These are phyloP conservation scores for Pseudomassariella vexata DNA, from an alignment of 2,329 filamentous ascomycete genomes.

Conservation along the genomic window DNA sequence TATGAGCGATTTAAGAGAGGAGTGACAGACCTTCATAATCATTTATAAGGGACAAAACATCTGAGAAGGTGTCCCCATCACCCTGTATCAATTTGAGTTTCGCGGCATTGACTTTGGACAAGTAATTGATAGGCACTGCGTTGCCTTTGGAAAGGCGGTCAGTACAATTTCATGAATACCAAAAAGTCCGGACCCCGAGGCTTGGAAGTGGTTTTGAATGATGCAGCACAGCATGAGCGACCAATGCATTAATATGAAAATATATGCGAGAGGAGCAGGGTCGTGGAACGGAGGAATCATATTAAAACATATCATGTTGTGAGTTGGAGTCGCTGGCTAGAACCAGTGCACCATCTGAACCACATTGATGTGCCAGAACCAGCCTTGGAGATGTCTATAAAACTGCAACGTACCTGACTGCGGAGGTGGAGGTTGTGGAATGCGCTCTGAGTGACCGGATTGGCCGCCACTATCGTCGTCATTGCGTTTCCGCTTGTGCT, in stretches of 20 bases:
- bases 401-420: conserved; percentile 41
- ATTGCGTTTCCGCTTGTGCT: conserved; percentile 41
- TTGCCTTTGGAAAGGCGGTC: conserved; percentile 23
- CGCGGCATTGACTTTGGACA: conserved; percentile 36
- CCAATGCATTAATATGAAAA: too few species aligned
- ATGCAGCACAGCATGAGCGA: too few species aligned
- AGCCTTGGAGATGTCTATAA: too few species aligned
- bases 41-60: conserved; percentile 65
- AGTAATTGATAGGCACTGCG: conserved; percentile 44
- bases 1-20: conserved; percentile 4
- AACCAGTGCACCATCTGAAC: too few species aligned
- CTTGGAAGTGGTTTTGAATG: too few species aligned
- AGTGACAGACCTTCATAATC: conserved; percentile 62
- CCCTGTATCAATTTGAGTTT: conserved; percentile 47
- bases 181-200: too few species aligned
- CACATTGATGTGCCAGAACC: too few species aligned
- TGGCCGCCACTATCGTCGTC: conserved; percentile 36
- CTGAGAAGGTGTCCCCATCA: conserved; percentile 62
- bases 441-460: conserved; percentile 29
- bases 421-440: conserved; percentile 37
- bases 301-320: too few species aligned
- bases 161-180: too few species aligned
- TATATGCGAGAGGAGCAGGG: too few species aligned
- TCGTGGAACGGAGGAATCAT: too few species aligned
- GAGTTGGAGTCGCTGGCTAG: too few species aligned